Percentiles rank a stretch among this genome's conserved stretches.
These are phyloP conservation scores for Hygrophorus russula DNA, from an alignment of 768 basidiomycete genomes.

Conservation along the genomic window DNA sequence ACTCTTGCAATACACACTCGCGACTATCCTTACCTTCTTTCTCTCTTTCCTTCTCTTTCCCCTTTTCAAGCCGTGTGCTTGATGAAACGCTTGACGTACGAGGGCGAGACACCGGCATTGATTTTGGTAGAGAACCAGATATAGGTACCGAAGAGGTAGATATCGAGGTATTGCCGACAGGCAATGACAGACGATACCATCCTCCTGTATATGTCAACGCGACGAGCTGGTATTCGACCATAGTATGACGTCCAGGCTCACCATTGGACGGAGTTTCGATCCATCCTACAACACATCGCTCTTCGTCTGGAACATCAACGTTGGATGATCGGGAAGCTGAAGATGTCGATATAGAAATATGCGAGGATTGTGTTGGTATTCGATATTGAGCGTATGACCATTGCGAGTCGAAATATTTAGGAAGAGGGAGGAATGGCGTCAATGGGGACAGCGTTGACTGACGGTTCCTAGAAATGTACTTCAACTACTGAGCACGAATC, in stretches of 20 bases:
- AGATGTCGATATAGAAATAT: constrained; percentile 69
- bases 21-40: constrained; percentile 49
- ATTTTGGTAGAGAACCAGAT: constrained; percentile 33
- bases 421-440: constrained; percentile 69
- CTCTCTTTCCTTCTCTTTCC: constrained; percentile 49
- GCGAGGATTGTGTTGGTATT: constrained; percentile 75
- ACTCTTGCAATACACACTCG: constrained; percentile 65
- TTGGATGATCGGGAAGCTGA: constrained; percentile 42
- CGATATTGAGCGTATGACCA: constrained; percentile 94
- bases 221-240: constrained; percentile 63
- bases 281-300: constrained; percentile 85
- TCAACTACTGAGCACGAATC: neutral
- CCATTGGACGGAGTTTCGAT: constrained; percentile 41
- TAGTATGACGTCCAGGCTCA: constrained; percentile 12
- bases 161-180: constrained; percentile 16
- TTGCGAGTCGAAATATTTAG: constrained; percentile 89
- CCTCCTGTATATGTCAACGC: constrained; percentile 85
- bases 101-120: constrained; percentile 25
- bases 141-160: constrained; percentile 12
- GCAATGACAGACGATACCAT: constrained; percentile 80
- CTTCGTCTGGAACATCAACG: constrained; percentile 63
- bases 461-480: constrained; percentile 46
- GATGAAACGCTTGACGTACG: constrained; percentile 50
- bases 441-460: constrained; percentile 76
- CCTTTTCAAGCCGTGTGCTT: constrained; percentile 38